Percentiles rank a stretch among this genome's conserved stretches.
These are phyloP conservation scores for Ambrosiella cleistominuta DNA, from an alignment of 2,329 filamentous ascomycete species.

Conservation along the genomic window DNA sequence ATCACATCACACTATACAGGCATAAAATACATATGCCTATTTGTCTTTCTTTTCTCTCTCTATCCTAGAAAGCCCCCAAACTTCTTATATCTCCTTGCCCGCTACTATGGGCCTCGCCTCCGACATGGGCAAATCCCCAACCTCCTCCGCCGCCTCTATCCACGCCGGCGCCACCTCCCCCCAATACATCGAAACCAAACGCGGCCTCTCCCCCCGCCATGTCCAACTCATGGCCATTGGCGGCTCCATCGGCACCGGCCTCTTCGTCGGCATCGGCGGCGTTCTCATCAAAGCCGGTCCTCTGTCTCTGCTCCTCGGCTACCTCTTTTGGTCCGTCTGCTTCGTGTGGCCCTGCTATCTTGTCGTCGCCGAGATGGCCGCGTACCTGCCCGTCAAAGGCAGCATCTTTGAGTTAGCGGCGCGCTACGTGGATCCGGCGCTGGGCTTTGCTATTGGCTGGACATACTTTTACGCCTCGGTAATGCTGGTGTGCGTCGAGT, in stretches of 20 bases:
- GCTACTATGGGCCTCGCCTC: constrained; percentile 8
- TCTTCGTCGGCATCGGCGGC: constrained; percentile 29
- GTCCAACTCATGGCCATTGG: constrained; percentile 33
- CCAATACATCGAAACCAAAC: constrained; percentile 9
- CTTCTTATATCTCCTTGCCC: background rate
- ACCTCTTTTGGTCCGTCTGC: constrained; percentile 26
- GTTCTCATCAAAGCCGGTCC: constrained; percentile 26
- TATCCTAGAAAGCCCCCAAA: background rate
- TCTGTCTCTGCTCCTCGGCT: constrained; percentile 27
- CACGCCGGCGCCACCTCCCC: constrained; percentile 3
- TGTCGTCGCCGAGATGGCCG: constrained; percentile 38
- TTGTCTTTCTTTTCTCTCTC: background rate
- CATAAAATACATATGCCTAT: background rate
- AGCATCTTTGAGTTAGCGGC: constrained; percentile 37
- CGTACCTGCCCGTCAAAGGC: constrained; percentile 35
- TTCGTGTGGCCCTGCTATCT: constrained; percentile 28
- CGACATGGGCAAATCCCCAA: constrained; percentile 10
- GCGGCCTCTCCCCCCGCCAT: constrained; percentile 20
- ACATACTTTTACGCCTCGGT: constrained; percentile 31
- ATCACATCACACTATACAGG: too few species aligned
- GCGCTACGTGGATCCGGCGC: constrained; percentile 37
- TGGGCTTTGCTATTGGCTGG: constrained; percentile 38
- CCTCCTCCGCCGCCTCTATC: constrained; percentile 4
- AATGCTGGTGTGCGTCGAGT: constrained; percentile 29
- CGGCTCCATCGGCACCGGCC: constrained; percentile 28